Conservation (phyloP, 2,329 filamentous ascomycete genomes). For the Epichloe brachyelytri region DNA sequence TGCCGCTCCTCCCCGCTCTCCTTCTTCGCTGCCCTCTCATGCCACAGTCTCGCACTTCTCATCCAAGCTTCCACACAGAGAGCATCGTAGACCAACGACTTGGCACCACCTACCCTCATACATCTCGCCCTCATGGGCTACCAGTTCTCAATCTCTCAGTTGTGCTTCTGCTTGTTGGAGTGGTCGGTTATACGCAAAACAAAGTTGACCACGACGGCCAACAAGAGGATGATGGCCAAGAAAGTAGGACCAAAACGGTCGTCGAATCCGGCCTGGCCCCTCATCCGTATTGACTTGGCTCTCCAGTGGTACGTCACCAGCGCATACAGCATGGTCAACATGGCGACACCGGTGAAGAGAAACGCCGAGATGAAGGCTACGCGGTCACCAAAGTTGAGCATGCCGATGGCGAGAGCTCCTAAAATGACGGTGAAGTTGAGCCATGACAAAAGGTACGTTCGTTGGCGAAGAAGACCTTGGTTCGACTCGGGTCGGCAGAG, state of each 20-base stretch:
- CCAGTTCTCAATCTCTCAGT: slow-evolving; percentile 3
- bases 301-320: slow-evolving; percentile 95
- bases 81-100: not conserved
- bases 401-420: slow-evolving; percentile 87
- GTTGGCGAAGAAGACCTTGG: slow-evolving; percentile 99
- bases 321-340: slow-evolving; percentile 92
- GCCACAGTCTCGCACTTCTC: not conserved
- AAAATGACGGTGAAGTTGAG: slow-evolving; percentile 99
- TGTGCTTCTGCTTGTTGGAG: slow-evolving; percentile 25
- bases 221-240: slow-evolving; percentile 70
- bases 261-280: slow-evolving; percentile 92
- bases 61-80: not conserved
- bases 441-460: slow-evolving; percentile 99
- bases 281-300: slow-evolving; percentile 78
- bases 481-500: slow-evolving; percentile 92
- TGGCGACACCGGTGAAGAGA: slow-evolving; percentile 86
- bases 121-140: not conserved
- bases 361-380: slow-evolving; percentile 89
- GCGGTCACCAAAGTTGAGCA: slow-evolving; percentile 94
- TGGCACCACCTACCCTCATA: not conserved
- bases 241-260: slow-evolving; percentile 91
- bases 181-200: slow-evolving; percentile 54
- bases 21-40: not conserved
- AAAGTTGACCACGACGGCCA: slow-evolving; percentile 94
- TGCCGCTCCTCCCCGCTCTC: not conserved